Percentiles rank a stretch among this genome's conserved stretches.
phyloP scores from a whole-genome alignment of 768 basidiomycete genomes.

The Favolaschia claudopus region DNA sequence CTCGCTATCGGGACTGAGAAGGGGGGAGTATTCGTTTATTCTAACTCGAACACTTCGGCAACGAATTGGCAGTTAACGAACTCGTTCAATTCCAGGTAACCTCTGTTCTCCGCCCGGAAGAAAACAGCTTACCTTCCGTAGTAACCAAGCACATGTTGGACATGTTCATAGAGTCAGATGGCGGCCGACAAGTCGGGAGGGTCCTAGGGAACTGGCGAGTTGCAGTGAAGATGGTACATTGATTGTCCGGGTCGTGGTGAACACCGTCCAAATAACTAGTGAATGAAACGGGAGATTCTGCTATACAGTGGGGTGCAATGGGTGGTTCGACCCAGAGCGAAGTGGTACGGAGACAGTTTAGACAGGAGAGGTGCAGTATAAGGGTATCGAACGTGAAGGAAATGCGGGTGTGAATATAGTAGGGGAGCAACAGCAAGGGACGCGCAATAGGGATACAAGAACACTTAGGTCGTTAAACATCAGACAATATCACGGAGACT shows the following conservation, averaged over 20 bases:
- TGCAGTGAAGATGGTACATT: conserved; percentile 92
- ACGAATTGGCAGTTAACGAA: conserved; percentile 55
- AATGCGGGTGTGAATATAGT: conserved; percentile 60
- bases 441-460: conserved; percentile 86
- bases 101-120: not conserved
- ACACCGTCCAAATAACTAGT: conserved; percentile 51
- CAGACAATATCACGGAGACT: conserved; percentile 90
- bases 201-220: conserved; percentile 71
- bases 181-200: conserved; percentile 55
- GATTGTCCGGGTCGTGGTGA: conserved; percentile 62
- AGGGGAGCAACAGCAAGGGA: conserved; percentile 46
- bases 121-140: conserved; percentile 6
- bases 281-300: conserved; percentile 48
- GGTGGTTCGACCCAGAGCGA: conserved; percentile 51
- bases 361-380: conserved; percentile 57
- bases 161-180: conserved; percentile 86
- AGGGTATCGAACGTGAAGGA: conserved; percentile 74
- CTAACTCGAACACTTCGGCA: conserved; percentile 38
- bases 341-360: conserved; percentile 72
- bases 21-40: conserved; percentile 75
- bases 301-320: conserved; percentile 75
- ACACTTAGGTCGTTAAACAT: conserved; percentile 53
- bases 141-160: conserved; percentile 76
- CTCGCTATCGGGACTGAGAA: conserved; percentile 88
- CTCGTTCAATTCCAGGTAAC: conserved; percentile 60